Evolutionary conservation across 495 filamentous ascomycete genomes (phyloP), one percentile per base, ranked within the genome.

Genomic region (Podospora bellae-mahoneyi): DNA sequence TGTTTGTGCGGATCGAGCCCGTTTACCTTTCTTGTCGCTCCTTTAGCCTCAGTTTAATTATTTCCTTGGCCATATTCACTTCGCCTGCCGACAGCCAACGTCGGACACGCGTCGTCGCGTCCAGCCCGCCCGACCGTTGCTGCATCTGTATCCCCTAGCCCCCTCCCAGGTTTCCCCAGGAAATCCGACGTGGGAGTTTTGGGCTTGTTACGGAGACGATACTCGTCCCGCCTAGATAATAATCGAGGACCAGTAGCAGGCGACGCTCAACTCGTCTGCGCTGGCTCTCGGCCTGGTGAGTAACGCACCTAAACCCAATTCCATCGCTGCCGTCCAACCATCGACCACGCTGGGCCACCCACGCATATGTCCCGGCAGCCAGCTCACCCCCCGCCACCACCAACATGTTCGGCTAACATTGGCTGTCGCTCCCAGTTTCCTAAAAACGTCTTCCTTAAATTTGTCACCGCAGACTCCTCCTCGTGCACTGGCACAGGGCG

Each of bases 401-500:
- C 62, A 60, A 64, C 60, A 34, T 32, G 32, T 61, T 19, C 62
- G 6, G 57, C 73, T 68, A 62, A 76, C 59, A 55, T 66, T 58
- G 60, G 34, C 30, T 4, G n/a, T 48, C 5, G 7, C 62, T 20
- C 44, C 32, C 74, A 73, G 69, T 67, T 65, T 68, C 59, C 69
- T 72, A 74, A 86, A 80, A 74, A 86, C 82, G 82, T 84, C 82
- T 77, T 81, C 84, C 77, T 74, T 75, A 79, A 77, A 70, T 70
- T 77, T 80, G 75, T 78, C 79, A 34, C 70, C 71, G 28, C 68
- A 69, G 68, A 80, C 80, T 73, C 80, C 83, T 81, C 82, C 84
- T 83, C 78, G 79, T 82, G 84, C 82, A 70, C 73, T 74, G 67
- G 82, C 82, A 81, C 84, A 79, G 80, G 82, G 83, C 76, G 79